Evolutionary conservation across 1,284 basidiomycete species (phyloP), one percentile per base, ranked within the genome.

Genomic region (Xanthoconium separans): DNA sequence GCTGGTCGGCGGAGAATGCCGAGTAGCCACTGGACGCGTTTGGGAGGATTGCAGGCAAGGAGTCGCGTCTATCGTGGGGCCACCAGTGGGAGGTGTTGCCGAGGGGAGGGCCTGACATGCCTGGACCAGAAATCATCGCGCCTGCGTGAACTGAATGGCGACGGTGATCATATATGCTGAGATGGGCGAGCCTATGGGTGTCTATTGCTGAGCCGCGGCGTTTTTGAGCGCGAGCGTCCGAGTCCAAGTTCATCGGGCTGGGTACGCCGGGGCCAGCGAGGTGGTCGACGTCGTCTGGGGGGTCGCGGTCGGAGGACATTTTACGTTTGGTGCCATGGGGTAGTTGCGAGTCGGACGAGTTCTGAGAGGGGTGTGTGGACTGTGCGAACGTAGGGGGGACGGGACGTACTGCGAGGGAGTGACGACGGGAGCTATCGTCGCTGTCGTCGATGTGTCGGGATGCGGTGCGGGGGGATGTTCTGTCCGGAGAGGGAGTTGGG

Each of bases 151-250:
- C 75, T 29, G 88, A 90, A 65, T 83, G 82, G 57, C 89, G 81
- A 52, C 88, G 83, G 58, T 72, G 70, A 63, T 91, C 89, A 62
- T 86, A 82, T 62, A 91, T 71, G 63, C 80, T 86, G 60, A 90
- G 74, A 62, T 87, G 82, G 16, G 84, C 82, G 60, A 91, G 83
- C 53, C 85, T 75, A 58, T 82, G 80, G 8, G 87, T 84, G 60
- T 92, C 90, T 61, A 89, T 80, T 33, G 86, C 81, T 33, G 91
- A 93, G 47, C 87, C 86, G 49, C 91, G 80, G 61, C 90, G 83
- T 70, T 93, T 93, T 54, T 83, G 77, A 20, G 87, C 83, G 42
- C 85, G 88, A n/a, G 74, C 82, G 56, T 87, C 84, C 33, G 74
- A 60, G 65, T 86, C 85, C 41, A 80, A 63, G 55, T 74, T 75